phyloP scores from a whole-genome alignment of 2,329 filamentous ascomycete genomes.

The Aspergillus fumigatiaffinis region DNA sequence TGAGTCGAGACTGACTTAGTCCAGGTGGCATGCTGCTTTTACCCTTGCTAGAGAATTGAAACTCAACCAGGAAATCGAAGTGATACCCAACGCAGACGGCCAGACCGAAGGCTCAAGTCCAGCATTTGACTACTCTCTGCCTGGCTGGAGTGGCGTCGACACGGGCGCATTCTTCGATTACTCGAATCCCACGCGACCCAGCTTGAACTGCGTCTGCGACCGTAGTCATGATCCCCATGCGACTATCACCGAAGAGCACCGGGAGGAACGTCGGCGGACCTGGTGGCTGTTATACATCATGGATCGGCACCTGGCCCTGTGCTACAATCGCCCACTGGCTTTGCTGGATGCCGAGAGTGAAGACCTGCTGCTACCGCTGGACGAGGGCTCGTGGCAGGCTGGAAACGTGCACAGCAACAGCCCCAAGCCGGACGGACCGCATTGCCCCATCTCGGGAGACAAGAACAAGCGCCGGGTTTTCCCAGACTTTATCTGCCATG shows the following conservation, averaged over 20 bases:
- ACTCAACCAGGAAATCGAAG: conserved; percentile 70
- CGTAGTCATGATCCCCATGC: conserved; percentile 18
- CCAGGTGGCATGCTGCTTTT: conserved; percentile 83
- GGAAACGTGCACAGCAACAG: conserved; percentile 66
- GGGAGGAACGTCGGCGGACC: conserved; percentile 81
- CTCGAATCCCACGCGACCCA: conserved; percentile 30
- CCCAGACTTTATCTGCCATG: conserved; percentile 78
- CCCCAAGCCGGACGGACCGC: conserved; percentile 35
- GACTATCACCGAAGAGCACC: conserved; percentile 69
- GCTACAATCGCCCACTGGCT: conserved; percentile 86
- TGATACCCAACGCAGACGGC: conserved; percentile 27
- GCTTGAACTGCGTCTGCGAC: conserved; percentile 35
- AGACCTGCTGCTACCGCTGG: conserved; percentile 76
- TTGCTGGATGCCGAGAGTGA: conserved; percentile 86
- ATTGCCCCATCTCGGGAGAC: conserved; percentile 31
- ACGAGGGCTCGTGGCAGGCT: conserved; percentile 80
- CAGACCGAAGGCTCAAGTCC: conserved; percentile 31
- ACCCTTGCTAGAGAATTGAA: conserved; percentile 83
- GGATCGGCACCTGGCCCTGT: conserved; percentile 83
- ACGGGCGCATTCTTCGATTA: conserved; percentile 45
- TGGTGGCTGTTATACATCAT: conserved; percentile 95
- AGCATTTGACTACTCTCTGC: conserved; percentile 29
- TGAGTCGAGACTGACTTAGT: conserved; percentile 2
- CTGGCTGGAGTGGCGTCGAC: conserved; percentile 47
- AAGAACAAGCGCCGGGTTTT: conserved; percentile 56